Conservation (phyloP, 495 filamentous ascomycete species). For the Aspergillus haitiensis region DNA sequence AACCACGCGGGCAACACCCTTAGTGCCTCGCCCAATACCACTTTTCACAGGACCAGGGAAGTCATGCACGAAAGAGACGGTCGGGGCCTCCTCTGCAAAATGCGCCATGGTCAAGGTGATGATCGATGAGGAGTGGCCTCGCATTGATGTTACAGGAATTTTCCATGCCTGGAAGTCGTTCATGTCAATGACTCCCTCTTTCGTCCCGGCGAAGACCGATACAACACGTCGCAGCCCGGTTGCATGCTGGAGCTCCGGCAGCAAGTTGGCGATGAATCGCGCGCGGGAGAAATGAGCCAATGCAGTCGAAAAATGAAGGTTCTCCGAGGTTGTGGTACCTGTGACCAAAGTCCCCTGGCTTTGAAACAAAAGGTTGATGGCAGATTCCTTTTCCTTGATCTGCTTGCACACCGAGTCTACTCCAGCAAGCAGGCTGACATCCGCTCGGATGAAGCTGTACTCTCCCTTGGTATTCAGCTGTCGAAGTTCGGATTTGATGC, state of each 20-base stretch:
- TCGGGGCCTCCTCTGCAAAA: background rate
- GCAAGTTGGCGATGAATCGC: constrained; percentile 10
- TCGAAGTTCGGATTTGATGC: background rate
- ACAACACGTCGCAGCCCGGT: background rate
- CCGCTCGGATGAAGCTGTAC: background rate
- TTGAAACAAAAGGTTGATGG: constrained; percentile 3
- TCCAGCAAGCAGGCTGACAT: background rate
- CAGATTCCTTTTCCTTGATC: background rate
- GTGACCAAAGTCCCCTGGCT: background rate
- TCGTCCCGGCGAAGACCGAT: constrained; percentile 1
- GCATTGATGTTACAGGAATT: no score
- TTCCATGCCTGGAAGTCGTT: constrained; percentile 7
- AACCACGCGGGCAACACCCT: background rate
- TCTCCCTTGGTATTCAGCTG: background rate
- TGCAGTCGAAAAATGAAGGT: background rate
- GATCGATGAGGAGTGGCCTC: constrained; percentile 3
- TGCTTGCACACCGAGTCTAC: constrained; percentile 4
- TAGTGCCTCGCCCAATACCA: background rate
- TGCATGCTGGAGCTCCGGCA: background rate
- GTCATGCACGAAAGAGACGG: background rate
- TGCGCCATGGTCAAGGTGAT: constrained; percentile 6
- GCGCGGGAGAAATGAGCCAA: constrained; percentile 3
- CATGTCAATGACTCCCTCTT: background rate
- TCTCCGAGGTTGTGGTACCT: background rate
- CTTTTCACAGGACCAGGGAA: constrained; percentile 6